Evolutionary conservation across 192 early-diverging fungal species (phyloP), one percentile per base, ranked within the genome.

Genomic region (Backusella liffmaniae): DNA sequence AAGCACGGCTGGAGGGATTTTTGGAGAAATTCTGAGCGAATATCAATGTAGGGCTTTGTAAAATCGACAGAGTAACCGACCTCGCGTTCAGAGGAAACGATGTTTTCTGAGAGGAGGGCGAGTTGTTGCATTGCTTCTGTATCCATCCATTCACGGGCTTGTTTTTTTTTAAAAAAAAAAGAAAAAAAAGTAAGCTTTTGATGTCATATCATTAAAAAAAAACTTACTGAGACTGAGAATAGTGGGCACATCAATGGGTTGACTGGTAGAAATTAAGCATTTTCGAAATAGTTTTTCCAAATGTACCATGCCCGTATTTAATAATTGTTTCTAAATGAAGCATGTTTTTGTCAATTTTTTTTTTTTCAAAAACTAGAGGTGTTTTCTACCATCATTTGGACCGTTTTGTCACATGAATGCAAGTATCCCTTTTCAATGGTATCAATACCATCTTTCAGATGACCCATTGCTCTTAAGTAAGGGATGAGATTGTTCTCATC

Each of bases 21-120:
- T 56, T 84, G 69, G 70, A 95, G 83, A 75, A 88, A 91, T 13
- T 73, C 74, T 10, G 92, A 87, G 3, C 94, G 86, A 34, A 93
- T 88, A 32, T 94, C 92, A 51, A 86, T 84, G 78, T 94, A 96
- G 1, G 83, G 83, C 65, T 89, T 88, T 35, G 84, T 74, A 36
- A 89, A 90, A 72, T 88, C 86, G 29, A 86, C 74, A 46, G 78
- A 53, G 69, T 85, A 80, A 44, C 85, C 83, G 4, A 86, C 77
- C 42, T 90, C 89, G 9, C 68, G 51, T 32, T 84, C 84, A 2
- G 81, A 85, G 6, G 86, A 83, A 5, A 81, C 77, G 4, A 90
- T 77, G 59, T 86, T 86, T n/a, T 84, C 86, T 6, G 87, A 80
- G 32, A 90, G 30, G 65, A 79, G 78, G 36, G 77, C 77, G 41